phyloP scores from a whole-genome alignment of 352 stramenopile species.

The Phytopythium delawarense region DNA sequence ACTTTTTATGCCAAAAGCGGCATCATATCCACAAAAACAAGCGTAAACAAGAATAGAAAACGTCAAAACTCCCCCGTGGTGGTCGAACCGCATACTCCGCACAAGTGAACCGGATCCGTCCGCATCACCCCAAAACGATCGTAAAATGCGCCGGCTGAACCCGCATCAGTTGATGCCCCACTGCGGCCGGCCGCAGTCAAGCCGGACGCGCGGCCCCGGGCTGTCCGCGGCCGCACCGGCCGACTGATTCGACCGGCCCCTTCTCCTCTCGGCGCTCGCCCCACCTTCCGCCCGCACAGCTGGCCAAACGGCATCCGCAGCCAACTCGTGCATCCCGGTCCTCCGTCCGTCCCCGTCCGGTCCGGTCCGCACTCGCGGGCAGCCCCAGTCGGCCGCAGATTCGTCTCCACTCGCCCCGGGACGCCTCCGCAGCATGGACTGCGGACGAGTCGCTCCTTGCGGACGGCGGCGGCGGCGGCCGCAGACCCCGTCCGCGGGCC shows the following conservation, averaged over 20 bases:
- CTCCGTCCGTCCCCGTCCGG: neutral
- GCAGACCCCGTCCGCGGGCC: neutral
- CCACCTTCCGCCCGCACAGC: neutral
- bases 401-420: neutral
- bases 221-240: neutral
- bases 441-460: neutral
- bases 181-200: neutral
- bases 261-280: neutral
- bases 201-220: too few relatives aligned
- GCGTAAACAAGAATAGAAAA: neutral
- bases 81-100: neutral
- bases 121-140: neutral
- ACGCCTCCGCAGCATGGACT: neutral
- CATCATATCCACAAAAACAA: neutral
- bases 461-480: neutral
- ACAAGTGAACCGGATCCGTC: neutral
- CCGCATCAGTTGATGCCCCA: neutral
- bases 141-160: neutral
- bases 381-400: neutral
- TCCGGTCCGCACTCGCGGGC: neutral
- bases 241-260: slow-evolving; percentile 3
- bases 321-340: neutral
- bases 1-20: neutral
- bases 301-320: neutral
- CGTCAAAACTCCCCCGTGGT: neutral